Base-by-base conservation (phyloP, 306 rosid genomes). In the Carpinus viminea region DNA sequence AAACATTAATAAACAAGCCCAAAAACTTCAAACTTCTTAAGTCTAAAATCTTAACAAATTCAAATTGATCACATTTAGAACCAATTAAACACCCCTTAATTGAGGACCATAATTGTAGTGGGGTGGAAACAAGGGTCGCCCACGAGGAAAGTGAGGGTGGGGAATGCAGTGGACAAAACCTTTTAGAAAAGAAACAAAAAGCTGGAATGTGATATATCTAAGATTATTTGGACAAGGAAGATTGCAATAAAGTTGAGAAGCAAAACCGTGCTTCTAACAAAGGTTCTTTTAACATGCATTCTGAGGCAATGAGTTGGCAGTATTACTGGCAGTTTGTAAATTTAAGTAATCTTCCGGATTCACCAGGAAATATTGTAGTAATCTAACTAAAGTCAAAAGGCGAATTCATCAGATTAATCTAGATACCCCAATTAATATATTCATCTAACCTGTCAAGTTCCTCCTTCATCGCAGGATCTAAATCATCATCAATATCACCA, bases 391-490 rank as follows among this genome's bases (percentile, higher is more conserved):
- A 74, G 55, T 47, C 8, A 56, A 41, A 70, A 50, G 59, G 41
- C 43, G 36, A 61, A 73, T 36, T 59, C 62, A 70, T 68, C 46
- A 61, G 26, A 11, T 47, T 20, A 26, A 65, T 70, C 21, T 51
- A 83, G 17, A 59, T 84, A 73, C 66, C 12, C 13, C 21, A 75
- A 56, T 52, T 60, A 53, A 70, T 16, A 38, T 47, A 54, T 83
- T 61, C 74, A 62, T 68, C 78, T 72, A 83, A 91, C 98, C 98
- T 90, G 86, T 93, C 97, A 80, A 91, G 95, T 82, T 90, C 91
- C 85, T 91, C 95, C 85, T 87, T 91, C 93, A 91, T 86, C 17
- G 88, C 97, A 46, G 96, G 97, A 90, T 93, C 98, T 76, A 93
- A 82, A 83, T 90, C 98, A 74, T 91, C 97, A 26, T 93, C 93